Conservation (phyloP, 2,329 filamentous ascomycete genomes). For the Saccharata proteae region DNA sequence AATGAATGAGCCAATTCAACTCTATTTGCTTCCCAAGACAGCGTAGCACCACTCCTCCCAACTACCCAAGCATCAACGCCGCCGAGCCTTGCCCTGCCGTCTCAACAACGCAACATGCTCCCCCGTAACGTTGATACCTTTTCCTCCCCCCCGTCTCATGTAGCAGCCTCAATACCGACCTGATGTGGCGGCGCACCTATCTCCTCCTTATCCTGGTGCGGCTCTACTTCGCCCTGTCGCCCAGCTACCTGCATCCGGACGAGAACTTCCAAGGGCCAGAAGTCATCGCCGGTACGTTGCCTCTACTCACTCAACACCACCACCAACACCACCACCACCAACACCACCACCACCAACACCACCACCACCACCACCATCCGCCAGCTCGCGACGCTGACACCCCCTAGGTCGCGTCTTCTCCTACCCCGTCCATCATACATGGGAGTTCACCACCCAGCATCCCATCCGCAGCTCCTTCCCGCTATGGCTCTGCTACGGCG, state of each 20-base stretch:
- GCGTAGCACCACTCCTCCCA: too few relatives aligned
- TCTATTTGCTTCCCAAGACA: too few relatives aligned
- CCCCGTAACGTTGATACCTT: too few relatives aligned
- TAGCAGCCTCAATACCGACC: constrained; percentile 18
- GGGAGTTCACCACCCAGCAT: constrained; percentile 84
- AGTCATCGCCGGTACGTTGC: constrained; percentile 77
- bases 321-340: too few relatives aligned
- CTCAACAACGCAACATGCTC: too few relatives aligned
- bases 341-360: too few relatives aligned
- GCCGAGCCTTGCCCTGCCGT: too few relatives aligned
- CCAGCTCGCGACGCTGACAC: constrained; percentile 5
- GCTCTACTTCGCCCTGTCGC: constrained; percentile 85
- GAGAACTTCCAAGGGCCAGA: constrained; percentile 99
- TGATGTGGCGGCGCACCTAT: constrained; percentile 88
- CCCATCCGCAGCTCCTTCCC: constrained; percentile 95
- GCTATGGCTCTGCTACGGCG: constrained; percentile 86
- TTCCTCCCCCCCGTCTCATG: too few relatives aligned
- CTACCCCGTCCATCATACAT: constrained; percentile 80
- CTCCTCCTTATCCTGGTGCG: constrained; percentile 73
- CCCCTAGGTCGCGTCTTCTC: constrained; percentile 73
- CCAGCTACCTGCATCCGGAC: constrained; percentile 95
- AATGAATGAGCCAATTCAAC: too few relatives aligned
- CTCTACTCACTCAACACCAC: not conserved
- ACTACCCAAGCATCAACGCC: too few relatives aligned
- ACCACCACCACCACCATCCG: not conserved